These are phyloP conservation scores for Teratosphaeria gauchensis DNA, from an alignment of 2,329 filamentous ascomycete genomes.

Conservation along the genomic window DNA sequence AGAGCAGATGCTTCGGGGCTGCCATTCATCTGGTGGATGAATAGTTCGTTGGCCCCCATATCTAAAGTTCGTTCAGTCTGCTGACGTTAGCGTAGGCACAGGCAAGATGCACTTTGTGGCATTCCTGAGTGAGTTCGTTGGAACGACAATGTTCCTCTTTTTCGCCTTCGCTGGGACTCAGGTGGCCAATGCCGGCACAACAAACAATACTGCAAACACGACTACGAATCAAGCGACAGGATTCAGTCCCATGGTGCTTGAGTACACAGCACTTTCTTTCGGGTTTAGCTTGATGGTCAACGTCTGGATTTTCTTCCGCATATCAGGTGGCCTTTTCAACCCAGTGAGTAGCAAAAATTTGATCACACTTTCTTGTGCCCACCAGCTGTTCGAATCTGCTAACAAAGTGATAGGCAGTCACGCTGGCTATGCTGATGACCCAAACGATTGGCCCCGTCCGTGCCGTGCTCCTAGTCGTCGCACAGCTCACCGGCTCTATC, in stretches of 20 bases:
- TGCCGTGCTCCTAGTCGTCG: slow-evolving; percentile 18
- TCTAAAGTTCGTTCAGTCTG: too few relatives aligned
- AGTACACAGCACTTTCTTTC: slow-evolving; percentile 21
- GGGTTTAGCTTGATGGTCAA: slow-evolving; percentile 24
- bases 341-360: slow-evolving; percentile 10
- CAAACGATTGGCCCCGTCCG: slow-evolving; percentile 16
- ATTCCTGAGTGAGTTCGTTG: slow-evolving; percentile 23
- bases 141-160: slow-evolving; percentile 28
- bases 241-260: slow-evolving; percentile 22
- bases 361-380: neutral
- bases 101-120: slow-evolving; percentile 15
- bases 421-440: slow-evolving; percentile 20
- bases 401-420: slow-evolving; percentile 13
- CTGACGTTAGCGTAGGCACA: neutral
- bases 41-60: slow-evolving; percentile 4
- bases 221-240: slow-evolving; percentile 20
- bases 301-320: slow-evolving; percentile 23
- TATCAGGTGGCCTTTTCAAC: slow-evolving; percentile 23
- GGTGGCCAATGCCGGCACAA: slow-evolving; percentile 12
- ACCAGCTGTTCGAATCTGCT: neutral
- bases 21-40: slow-evolving; percentile 24
- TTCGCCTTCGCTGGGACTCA: slow-evolving; percentile 23
- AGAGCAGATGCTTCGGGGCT: slow-evolving; percentile 23
- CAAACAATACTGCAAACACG: slow-evolving; percentile 9
- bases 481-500: slow-evolving; percentile 22